Base-by-base conservation (phyloP, 2,329 filamentous ascomycete species). In the Aureobasidium sp. region DNA sequence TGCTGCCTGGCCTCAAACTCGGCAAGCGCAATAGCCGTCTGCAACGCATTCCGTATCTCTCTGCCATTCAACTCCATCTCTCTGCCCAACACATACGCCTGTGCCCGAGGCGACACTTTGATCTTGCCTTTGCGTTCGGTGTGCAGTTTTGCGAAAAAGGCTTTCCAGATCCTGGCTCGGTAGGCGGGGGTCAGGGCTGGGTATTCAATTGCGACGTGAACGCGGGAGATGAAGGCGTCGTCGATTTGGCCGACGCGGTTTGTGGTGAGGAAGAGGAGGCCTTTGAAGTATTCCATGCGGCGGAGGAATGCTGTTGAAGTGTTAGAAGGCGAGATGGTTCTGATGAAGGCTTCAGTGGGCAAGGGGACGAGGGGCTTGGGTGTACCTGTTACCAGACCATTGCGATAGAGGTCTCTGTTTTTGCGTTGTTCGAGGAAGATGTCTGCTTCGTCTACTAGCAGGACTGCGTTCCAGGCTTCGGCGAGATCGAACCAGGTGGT, bases 371-470 rank as follows among this genome's bases (percentile, higher is more conserved):
- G n/a, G n/a, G n/a, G n/a, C n/a, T n/a, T n/a, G n/a, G 27, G 15
- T 31, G 23, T 8, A 54, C 50, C 50, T 35, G 55, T 62, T 17
- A 67, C 62, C 19, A 66, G 61, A 2, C 54, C 64, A 27, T 70
- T 70, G 10, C 68, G 51, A 17, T 65, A 57, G 13, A 69, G 38
- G 37, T 70, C 67, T 1, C 54, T 50, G 9, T 60, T 59, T 11
- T 54, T 55, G 21, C 65, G 46, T 23, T 58, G 33, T 19, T 60
- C 65, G 5, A 71, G 63, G 42, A 75, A 76, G 5, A 73, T 69
- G 60, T 75, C 73, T 13, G 71, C 73, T 62, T 76, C 70, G 62
- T 75, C 73, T 8, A 76, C 64, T 2, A 75, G 68, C 4, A 76
- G 62, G 1, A 75, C 65, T 8, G 64, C 65, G 15, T 64, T 60